Base-by-base conservation (phyloP, 306 rosid genomes). In the peach (Prunus persica) region DNA sequence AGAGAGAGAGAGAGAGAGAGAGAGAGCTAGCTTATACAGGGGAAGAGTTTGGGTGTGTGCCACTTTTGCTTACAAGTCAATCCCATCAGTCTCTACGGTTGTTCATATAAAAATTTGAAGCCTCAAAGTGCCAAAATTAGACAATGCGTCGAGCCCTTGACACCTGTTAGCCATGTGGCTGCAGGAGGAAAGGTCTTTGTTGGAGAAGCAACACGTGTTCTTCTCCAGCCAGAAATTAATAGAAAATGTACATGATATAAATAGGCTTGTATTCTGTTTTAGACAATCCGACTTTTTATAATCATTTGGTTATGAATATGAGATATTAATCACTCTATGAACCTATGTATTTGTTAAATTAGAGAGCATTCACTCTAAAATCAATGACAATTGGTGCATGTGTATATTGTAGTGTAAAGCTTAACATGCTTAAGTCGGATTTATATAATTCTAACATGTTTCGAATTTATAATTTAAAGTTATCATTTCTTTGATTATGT, bases 111-210 rank as follows among this genome's bases (percentile, higher is more conserved):
- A 80, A 20, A 46, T 6, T 24, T 18, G 18, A 27, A 71, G n/a
- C 50, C 43, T 30, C 45, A 52, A 6, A 19, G 9, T 9, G 25
- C 55, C 30, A 1, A 7, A 4, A 15, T 32, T 41, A 24, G 72
- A 41, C 55, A 20, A 25, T 5, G 81, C 64, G 57, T 18, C 3
- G 14, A 46, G 1, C 28, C 41, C 32, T 50, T 30, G 96, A 74
- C 96, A 91, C 89, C 84, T 84, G 71, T 75, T 25, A 34, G 72
- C 64, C 90, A 89, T 65, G 89, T 87, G 96, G 71, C 90, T 11
- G 13, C 2, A 3, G 0, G 11, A 14, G 74, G 67, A 72, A 63
- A 22, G 8, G 72, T 78, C 45, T 2, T 65, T 25, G 27, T 56
- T 58, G 19, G 0, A 12, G 76, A 60, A 25, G 14, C 67, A 73